phyloP scores from a whole-genome alignment of 768 basidiomycete genomes.

The Imleria badia region DNA sequence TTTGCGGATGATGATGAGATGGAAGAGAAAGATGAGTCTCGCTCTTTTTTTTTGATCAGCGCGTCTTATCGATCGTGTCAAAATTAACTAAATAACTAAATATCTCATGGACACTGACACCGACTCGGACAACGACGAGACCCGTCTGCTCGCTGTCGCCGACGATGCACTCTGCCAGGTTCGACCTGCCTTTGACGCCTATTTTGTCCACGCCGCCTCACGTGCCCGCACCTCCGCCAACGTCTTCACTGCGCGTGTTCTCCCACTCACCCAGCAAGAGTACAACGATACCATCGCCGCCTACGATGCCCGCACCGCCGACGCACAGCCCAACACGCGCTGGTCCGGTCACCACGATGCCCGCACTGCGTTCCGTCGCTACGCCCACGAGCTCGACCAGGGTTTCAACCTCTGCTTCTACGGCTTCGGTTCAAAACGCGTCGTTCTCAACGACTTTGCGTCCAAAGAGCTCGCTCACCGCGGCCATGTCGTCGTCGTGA shows the following conservation, averaged over 20 bases:
- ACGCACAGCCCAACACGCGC: conserved; percentile 11
- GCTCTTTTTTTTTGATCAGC: conserved; percentile 23
- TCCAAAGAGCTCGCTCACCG: conserved; percentile 48
- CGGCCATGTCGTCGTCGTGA: conserved; percentile 76
- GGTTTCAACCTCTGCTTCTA: conserved; percentile 90
- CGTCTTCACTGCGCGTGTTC: conserved; percentile 73
- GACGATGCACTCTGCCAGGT: conserved; percentile 1
- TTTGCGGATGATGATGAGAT: conserved; percentile 28
- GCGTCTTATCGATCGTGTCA: conserved; percentile 30
- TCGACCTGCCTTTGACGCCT: conserved; percentile 79
- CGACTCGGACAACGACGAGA: conserved; percentile 31
- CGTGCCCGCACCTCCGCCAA: conserved; percentile 74
- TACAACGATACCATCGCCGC: conserved; percentile 39
- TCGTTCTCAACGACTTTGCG: conserved; percentile 74
- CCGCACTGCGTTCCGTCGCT: conserved; percentile 51
- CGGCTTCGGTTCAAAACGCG: conserved; percentile 87
- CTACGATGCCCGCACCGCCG: conserved; percentile 18
- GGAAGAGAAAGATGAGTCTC: conserved; percentile 11
- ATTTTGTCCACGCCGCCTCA: conserved; percentile 66
- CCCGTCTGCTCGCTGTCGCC: conserved; percentile 9
- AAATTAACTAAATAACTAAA: conserved; percentile 22
- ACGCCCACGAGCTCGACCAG: conserved; percentile 67
- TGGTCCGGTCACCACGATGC: conserved; percentile 19
- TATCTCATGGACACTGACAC: conserved; percentile 29
- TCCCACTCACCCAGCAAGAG: conserved; percentile 69